These are phyloP conservation scores for Xerophyta viscosa DNA, from an alignment of 106 monocot genomes.

Conservation along the genomic window DNA sequence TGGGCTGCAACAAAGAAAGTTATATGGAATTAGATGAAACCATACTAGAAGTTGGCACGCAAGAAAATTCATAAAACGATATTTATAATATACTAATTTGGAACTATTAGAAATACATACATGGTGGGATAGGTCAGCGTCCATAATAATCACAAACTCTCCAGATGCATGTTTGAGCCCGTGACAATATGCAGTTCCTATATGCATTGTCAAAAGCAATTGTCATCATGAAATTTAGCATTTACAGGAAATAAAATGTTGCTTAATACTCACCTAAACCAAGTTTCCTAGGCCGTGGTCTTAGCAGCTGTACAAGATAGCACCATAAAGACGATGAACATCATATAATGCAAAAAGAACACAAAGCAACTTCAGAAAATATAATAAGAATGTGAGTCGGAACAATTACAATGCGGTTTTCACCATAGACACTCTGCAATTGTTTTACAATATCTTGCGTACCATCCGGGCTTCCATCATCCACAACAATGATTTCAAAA, in stretches of 20 bases:
- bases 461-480: slow-evolving; percentile 99
- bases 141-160: slow-evolving; percentile 94
- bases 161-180: slow-evolving; percentile 94
- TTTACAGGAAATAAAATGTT: slow-evolving; percentile 1
- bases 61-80: not conserved
- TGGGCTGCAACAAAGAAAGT: slow-evolving; percentile 59
- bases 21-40: slow-evolving; percentile 7
- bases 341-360: not conserved
- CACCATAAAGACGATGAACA: not conserved
- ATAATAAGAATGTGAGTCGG: not conserved
- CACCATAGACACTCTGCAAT: slow-evolving; percentile 81
- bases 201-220: slow-evolving; percentile 3
- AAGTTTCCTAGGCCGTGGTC: slow-evolving; percentile 84
- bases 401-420: slow-evolving; percentile 74
- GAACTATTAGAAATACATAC: slow-evolving; percentile 29
- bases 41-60: not conserved
- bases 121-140: slow-evolving; percentile 98
- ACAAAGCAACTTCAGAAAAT: not conserved
- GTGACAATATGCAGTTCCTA: slow-evolving; percentile 97
- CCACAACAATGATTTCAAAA: slow-evolving; percentile 94
- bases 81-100: not conserved
- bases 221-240: not conserved
- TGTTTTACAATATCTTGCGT: slow-evolving; percentile 96
- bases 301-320: slow-evolving; percentile 40
- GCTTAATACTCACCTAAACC: slow-evolving; percentile 72